Conservation (phyloP, 2,329 filamentous ascomycete species). For the Colletotrichum scovillei region DNA sequence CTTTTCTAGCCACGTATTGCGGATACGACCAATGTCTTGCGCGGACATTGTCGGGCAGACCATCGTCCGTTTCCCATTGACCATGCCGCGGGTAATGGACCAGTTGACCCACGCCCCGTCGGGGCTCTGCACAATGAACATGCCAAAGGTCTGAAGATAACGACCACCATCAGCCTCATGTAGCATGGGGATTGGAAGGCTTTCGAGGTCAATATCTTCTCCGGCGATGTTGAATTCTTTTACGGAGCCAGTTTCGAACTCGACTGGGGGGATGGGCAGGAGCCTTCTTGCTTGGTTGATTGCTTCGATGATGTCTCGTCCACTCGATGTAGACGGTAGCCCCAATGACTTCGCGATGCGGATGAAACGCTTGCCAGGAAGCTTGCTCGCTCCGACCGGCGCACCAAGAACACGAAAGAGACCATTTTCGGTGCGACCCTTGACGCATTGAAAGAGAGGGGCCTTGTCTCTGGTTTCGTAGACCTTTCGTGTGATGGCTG, state of each 20-base stretch:
- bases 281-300: conserved; percentile 49
- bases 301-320: conserved; percentile 54
- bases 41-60: conserved; percentile 54
- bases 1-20: conserved; percentile 56
- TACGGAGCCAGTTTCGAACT: conserved; percentile 50
- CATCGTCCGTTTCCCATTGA: conserved; percentile 55
- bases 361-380: conserved; percentile 48
- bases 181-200: conserved; percentile 53
- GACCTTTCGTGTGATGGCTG: conserved; percentile 57
- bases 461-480: conserved; percentile 59
- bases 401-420: conserved; percentile 61
- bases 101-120: conserved; percentile 60
- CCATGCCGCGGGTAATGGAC: conserved; percentile 58
- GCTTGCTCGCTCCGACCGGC: conserved; percentile 49
- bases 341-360: conserved; percentile 55
- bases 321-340: conserved; percentile 49
- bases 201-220: conserved; percentile 54
- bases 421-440: conserved; percentile 53
- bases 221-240: conserved; percentile 54
- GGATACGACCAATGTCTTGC: conserved; percentile 59
- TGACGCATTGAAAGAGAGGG: conserved; percentile 63
- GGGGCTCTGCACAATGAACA: conserved; percentile 58
- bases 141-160: conserved; percentile 62
- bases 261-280: conserved; percentile 45
- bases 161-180: conserved; percentile 59